Conservation (phyloP, 164 flowering plant species). For the Brasenia schreberi region DNA sequence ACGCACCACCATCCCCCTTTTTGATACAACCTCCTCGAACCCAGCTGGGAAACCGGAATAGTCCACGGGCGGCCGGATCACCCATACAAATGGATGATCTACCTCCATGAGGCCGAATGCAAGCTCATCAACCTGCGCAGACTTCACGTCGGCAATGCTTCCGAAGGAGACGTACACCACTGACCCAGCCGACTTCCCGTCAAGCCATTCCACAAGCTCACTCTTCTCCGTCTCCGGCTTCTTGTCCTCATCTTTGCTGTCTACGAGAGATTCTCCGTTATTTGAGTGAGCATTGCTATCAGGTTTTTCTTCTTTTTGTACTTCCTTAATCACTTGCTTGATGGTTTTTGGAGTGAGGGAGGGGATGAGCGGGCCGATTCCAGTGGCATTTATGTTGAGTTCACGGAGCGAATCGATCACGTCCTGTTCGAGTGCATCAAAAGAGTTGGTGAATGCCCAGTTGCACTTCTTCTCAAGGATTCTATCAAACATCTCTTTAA, state of each 20-base stretch:
- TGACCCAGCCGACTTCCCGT: no score
- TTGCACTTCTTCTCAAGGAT: slow-evolving; percentile 4
- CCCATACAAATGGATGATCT: no score
- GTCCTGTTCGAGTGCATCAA: slow-evolving; percentile 24
- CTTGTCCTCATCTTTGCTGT: neutral
- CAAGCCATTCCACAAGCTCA: neutral
- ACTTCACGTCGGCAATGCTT: no score
- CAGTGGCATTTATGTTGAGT: slow-evolving; percentile 11
- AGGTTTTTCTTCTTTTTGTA: slow-evolving; percentile 10
- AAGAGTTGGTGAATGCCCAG: slow-evolving; percentile 28
- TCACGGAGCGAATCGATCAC: slow-evolving; percentile 15
- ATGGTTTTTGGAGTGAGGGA: slow-evolving; percentile 9
- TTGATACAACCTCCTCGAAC: neutral
- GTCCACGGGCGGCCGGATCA: neutral
- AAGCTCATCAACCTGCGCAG: no score
- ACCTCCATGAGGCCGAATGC: no score
- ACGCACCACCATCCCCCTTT: no score
- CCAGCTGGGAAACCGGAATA: slow-evolving; percentile 2
- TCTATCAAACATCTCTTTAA: neutral
- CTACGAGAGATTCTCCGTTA: neutral
- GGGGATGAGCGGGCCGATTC: slow-evolving; percentile 37
- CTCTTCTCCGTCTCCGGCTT: slow-evolving; percentile 4
- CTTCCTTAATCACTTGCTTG: slow-evolving; percentile 26
- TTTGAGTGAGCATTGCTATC: neutral
- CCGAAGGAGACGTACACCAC: no score